These are phyloP conservation scores for Rubia balearica DNA, from an alignment of 305 asterid species.

Conservation along the genomic window DNA sequence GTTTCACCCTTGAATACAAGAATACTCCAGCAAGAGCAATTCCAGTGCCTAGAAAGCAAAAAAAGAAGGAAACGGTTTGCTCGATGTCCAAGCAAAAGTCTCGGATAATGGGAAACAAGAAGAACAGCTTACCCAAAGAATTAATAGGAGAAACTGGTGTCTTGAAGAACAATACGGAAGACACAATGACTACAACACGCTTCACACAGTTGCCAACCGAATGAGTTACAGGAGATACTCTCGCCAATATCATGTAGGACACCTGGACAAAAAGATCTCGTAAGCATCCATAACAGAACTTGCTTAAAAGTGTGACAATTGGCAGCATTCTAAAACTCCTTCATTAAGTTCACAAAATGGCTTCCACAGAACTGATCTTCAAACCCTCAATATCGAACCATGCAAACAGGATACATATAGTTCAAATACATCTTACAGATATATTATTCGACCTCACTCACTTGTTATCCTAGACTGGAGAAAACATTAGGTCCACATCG, in stretches of 20 bases:
- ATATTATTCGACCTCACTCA: not conserved
- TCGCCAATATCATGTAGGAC: conserved; percentile 88
- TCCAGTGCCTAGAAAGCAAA: conserved; percentile 23
- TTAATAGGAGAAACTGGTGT: conserved; percentile 79
- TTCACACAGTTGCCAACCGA: conserved; percentile 94
- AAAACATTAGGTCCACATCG: not conserved
- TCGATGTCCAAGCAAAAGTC: not conserved
- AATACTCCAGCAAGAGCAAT: conserved; percentile 29
- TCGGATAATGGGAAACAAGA: not conserved
- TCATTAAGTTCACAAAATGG: not conserved
- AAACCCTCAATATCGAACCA: not conserved
- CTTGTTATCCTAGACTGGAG: not conserved
- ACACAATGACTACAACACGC: conserved; percentile 87
- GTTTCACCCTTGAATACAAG: conserved; percentile 49
- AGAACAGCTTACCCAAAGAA: conserved; percentile 46
- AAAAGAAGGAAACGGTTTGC: not conserved
- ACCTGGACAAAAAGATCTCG: conserved; percentile 44
- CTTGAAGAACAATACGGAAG: conserved; percentile 86
- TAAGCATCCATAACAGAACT: conserved; percentile 11
- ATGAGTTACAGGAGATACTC: conserved; percentile 91
- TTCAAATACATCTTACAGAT: not conserved
- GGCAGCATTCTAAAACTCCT: not conserved
- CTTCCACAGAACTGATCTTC: not conserved
- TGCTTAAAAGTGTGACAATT: not conserved
- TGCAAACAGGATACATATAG: not conserved